Base-by-base conservation (phyloP, 768 basidiomycete species). In the Stropharia rugosoannulata region DNA sequence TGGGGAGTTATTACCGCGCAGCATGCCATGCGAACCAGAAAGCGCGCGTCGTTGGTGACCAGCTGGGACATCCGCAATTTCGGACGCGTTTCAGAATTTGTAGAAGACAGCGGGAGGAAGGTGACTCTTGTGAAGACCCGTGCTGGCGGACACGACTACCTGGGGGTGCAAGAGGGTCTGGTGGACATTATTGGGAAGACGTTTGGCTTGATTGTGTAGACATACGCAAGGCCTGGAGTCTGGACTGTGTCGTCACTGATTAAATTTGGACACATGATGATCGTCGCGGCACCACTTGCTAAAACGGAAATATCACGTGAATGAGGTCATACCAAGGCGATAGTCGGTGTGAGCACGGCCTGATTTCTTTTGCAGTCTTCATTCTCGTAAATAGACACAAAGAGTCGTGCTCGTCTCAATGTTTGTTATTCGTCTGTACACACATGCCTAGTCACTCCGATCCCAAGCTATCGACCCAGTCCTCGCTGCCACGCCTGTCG, bases 161-260 rank as follows among this genome's bases (percentile, higher is more conserved):
- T 91, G 15, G 86, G 83, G 11, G 66, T 80, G 4, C 80, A 87
- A 58, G 89, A 92, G 59, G 89, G 90, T 1, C 77, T 91, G 29
- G 85, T 90, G 57, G 90, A 90, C 66, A 73, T 82, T 38, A 82
- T 86, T 46, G 71, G 76, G 27, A 69, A 59, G 43, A 65, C 62
- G 3, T 79, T 78, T 65, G 65, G 61, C 6, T 46, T 73, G 18
- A 39, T 47, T 22, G 22, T 22, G 42, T 60, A 60, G n/a, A 32
- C 1, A 32, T 4, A 22, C 22, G 22, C 22, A 22, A n/a, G n/a
- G n/a, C n/a, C n/a, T n/a, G n/a, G n/a, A n/a, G n/a, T n/a, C n/a
- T n/a, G n/a, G n/a, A n/a, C n/a, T n/a, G 22, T 22, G 22, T 22
- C 22, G 22, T 22, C 22, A 22, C 22, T 22, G 22, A 22, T 22